These are phyloP conservation scores for Isoetes taiwanensis DNA, from an alignment of 75 land plant genomes.

Conservation along the genomic window DNA sequence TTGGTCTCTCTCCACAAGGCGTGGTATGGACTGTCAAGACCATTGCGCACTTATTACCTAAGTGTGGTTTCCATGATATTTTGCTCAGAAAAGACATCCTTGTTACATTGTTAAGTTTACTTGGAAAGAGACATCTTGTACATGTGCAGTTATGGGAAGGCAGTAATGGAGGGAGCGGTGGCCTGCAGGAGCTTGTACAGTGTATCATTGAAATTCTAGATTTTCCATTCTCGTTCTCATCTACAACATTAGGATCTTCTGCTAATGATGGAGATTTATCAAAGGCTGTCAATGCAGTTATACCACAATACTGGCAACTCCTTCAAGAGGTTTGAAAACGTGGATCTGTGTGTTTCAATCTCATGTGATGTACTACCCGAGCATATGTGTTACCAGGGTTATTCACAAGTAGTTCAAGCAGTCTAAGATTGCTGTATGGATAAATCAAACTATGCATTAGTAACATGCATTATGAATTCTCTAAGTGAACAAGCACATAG, in stretches of 20 bases:
- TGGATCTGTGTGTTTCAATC: not conserved
- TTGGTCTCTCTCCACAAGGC: slow-evolving; percentile 70
- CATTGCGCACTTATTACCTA: slow-evolving; percentile 52
- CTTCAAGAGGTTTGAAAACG: slow-evolving; percentile 57
- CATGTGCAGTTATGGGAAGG: slow-evolving; percentile 67
- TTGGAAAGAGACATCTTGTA: slow-evolving; percentile 53
- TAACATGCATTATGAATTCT: not conserved
- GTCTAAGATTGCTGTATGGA: not conserved
- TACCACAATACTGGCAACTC: slow-evolving; percentile 59
- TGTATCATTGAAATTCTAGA: slow-evolving; percentile 68
- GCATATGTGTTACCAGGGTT: not conserved
- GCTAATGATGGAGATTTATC: slow-evolving; percentile 43
- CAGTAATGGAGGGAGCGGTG: slow-evolving; percentile 64
- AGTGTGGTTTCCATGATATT: slow-evolving; percentile 65
- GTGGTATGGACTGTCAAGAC: slow-evolving; percentile 65
- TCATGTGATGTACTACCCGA: not conserved
- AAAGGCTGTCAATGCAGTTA: slow-evolving; percentile 49
- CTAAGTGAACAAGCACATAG: not conserved
- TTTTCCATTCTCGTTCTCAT: slow-evolving; percentile 69
- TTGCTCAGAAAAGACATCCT: slow-evolving; percentile 47
- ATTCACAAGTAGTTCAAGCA: not conserved
- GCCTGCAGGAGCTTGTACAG: slow-evolving; percentile 48
- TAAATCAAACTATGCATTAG: not conserved
- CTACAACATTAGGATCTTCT: slow-evolving; percentile 51
- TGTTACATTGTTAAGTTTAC: slow-evolving; percentile 35